phyloP scores from a whole-genome alignment of 805 yeast genomes.

The Cephaloascus albidus region DNA sequence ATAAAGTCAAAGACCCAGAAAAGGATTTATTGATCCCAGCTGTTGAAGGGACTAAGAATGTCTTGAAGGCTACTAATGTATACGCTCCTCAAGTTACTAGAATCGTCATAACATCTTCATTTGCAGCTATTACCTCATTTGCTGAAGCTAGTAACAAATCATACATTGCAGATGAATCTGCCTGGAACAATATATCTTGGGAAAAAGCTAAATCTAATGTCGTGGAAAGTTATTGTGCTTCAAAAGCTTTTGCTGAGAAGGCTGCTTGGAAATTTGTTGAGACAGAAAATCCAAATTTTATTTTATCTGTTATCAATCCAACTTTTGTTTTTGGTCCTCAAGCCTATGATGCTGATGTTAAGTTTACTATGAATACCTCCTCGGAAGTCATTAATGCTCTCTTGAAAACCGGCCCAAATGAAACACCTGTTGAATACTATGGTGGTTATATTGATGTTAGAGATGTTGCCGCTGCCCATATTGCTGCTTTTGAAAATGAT shows the following conservation, averaged over 20 bases:
- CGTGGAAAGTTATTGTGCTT: slow-evolving; percentile 11
- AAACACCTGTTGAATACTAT: not conserved
- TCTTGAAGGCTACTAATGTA: slow-evolving; percentile 38
- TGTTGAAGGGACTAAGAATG: slow-evolving; percentile 41
- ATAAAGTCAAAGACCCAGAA: slow-evolving; percentile 32
- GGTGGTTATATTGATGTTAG: slow-evolving; percentile 8
- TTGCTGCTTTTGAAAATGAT: slow-evolving; percentile 7
- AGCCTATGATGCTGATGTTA: slow-evolving; percentile 9
- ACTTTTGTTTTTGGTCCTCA: slow-evolving; percentile 17
- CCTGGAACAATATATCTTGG: slow-evolving; percentile 9
- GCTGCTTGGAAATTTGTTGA: slow-evolving; percentile 20
- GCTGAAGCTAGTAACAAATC: slow-evolving; percentile 1
- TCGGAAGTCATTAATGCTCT: slow-evolving; percentile 19
- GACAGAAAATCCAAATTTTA: slow-evolving; percentile 11
- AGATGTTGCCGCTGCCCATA: slow-evolving; percentile 9
- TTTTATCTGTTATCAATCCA: slow-evolving; percentile 11
- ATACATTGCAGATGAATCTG: slow-evolving; percentile 3
- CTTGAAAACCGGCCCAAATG: slow-evolving; percentile 10
- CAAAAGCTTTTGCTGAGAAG: slow-evolving; percentile 16
- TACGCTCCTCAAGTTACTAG: slow-evolving; percentile 29
- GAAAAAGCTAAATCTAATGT: slow-evolving; percentile 3
- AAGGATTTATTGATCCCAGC: slow-evolving; percentile 50
- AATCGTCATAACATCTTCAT: slow-evolving; percentile 42
- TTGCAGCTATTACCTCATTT: slow-evolving; percentile 35
- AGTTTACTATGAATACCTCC: slow-evolving; percentile 25